These are phyloP conservation scores for Populus tremula DNA, from an alignment of 345 rosid genomes.

Conservation along the genomic window DNA sequence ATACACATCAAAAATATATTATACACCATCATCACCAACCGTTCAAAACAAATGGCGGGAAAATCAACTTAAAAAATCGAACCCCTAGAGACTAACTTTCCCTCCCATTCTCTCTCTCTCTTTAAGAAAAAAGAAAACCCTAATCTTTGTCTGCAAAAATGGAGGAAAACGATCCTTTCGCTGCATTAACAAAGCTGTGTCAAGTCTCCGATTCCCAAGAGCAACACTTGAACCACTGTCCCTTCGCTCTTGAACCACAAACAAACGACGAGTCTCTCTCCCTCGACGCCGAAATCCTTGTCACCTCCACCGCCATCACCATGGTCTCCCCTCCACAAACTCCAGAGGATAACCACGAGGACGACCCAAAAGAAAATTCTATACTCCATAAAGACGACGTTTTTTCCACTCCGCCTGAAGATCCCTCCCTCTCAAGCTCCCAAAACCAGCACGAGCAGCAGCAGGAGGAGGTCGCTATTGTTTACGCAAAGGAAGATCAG, in stretches of 20 bases:
- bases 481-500: background rate
- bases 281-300: slow-evolving; percentile 16
- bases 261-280: background rate
- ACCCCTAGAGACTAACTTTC: background rate
- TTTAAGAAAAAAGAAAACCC: background rate
- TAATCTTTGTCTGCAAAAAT: background rate
- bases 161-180: slow-evolving; percentile 27
- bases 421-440: slow-evolving; percentile 1
- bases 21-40: background rate
- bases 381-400: slow-evolving; percentile 6
- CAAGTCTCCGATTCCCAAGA: slow-evolving; percentile 30
- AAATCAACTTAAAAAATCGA: background rate
- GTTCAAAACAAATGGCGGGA: slow-evolving; percentile 13
- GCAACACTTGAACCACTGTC: slow-evolving; percentile 5
- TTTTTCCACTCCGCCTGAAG: slow-evolving; percentile 31
- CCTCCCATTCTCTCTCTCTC: background rate
- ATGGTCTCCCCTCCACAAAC: slow-evolving; percentile 38
- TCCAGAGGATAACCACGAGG: background rate
- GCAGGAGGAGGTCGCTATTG: background rate
- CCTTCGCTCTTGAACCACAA: slow-evolving; percentile 16
- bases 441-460: background rate
- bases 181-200: slow-evolving; percentile 19
- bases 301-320: slow-evolving; percentile 31
- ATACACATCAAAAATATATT: background rate
- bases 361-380: background rate